Percentiles rank a stretch among this genome's conserved stretches.
Evolutionary conservation across 192 early-diverging fungal species (phyloP).

Genomic region (Spizellomyces punctatus): DNA sequence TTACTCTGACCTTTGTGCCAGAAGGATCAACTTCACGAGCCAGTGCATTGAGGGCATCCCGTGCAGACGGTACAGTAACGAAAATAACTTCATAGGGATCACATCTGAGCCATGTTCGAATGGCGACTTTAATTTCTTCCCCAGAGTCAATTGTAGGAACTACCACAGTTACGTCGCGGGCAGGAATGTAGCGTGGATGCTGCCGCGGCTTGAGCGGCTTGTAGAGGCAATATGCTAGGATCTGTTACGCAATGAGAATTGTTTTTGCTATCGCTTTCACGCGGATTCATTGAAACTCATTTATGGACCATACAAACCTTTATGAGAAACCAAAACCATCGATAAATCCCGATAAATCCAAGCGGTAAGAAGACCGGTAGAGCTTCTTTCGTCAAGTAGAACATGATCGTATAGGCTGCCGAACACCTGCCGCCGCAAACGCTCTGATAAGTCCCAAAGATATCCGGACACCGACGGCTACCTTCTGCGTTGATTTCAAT

Average conservation of each 20-base stretch:
- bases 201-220: constrained; percentile 58
- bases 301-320: constrained; percentile 14
- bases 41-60: constrained; percentile 50
- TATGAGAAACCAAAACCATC: constrained; percentile 72
- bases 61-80: constrained; percentile 55
- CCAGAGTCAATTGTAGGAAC: constrained; percentile 80
- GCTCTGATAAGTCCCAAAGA: no score
- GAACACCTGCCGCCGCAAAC: no score
- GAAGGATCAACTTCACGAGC: constrained; percentile 63
- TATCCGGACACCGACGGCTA: no score
- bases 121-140: constrained; percentile 70
- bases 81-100: constrained; percentile 74
- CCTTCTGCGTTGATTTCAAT: no score
- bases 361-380: constrained; percentile 71
- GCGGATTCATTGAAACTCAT: background rate
- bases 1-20: constrained; percentile 45
- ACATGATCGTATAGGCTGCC: constrained; percentile 38
- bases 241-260: constrained; percentile 20
- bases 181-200: constrained; percentile 57
- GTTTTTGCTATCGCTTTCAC: background rate
- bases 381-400: constrained; percentile 70
- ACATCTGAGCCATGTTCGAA: constrained; percentile 62
- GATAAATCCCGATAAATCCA: constrained; percentile 72
- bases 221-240: constrained; percentile 65
- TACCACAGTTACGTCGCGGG: constrained; percentile 69